Percentiles rank a stretch among this genome's conserved stretches.
Evolutionary conservation across 495 filamentous ascomycete genomes (phyloP).

Genomic region (Staphylotrichum longicolle): DNA sequence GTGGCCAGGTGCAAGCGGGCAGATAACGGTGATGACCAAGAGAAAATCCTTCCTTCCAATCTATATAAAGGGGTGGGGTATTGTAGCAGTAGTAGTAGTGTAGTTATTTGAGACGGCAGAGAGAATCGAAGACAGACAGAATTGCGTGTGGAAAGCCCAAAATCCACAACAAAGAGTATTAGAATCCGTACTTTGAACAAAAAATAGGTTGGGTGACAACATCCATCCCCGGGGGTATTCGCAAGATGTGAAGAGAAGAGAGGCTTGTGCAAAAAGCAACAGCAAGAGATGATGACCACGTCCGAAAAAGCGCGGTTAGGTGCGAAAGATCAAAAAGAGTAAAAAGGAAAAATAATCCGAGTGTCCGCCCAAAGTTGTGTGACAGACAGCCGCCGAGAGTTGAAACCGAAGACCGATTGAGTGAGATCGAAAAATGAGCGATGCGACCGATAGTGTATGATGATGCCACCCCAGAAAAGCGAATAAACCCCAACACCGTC

Average conservation of each 20-base stretch:
- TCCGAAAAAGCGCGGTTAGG: conserved; percentile 4
- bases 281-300: neutral
- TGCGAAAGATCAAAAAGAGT: neutral
- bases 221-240: conserved; percentile 22
- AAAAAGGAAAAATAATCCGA: neutral
- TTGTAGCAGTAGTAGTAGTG: conserved; percentile 12
- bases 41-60: conserved; percentile 11
- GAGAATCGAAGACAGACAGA: conserved; percentile 14
- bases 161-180: conserved; percentile 7
- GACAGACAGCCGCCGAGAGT: conserved; percentile 6
- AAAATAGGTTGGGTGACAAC: neutral
- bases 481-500: conserved; percentile 20
- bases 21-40: neutral
- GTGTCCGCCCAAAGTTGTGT: neutral
- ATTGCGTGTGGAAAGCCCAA: no score
- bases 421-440: conserved; percentile 11
- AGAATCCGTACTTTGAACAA: conserved; percentile 19
- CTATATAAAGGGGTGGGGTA: conserved; percentile 18
- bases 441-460: conserved; percentile 23
- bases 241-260: conserved; percentile 18
- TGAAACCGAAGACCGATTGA: conserved; percentile 8
- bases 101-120: conserved; percentile 8
- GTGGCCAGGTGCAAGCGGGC: neutral
- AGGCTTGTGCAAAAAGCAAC: neutral
- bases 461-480: conserved; percentile 20